Conservation (phyloP, 2,329 filamentous ascomycete species). For the Sclerotinia borealis region DNA sequence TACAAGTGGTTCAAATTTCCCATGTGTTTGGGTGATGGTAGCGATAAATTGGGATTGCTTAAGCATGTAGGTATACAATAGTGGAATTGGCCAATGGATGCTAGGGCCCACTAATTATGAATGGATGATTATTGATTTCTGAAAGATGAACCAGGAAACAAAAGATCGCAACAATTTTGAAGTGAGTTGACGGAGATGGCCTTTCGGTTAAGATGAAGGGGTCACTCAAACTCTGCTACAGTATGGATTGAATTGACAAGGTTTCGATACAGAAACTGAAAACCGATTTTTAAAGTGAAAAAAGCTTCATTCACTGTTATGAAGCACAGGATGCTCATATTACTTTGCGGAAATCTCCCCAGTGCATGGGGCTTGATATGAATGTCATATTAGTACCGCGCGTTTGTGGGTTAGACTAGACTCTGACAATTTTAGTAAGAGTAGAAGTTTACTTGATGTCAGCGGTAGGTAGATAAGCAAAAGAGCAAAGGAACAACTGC, state of each 20-base stretch:
- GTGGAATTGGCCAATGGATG: not conserved
- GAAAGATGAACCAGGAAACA: too few relatives aligned
- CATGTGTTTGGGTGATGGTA: not conserved
- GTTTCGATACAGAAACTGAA: not conserved
- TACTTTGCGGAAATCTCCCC: not conserved
- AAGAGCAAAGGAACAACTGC: not conserved
- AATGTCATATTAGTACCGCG: not conserved
- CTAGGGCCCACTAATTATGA: not conserved
- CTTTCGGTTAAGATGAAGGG: conserved; percentile 8
- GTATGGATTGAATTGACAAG: not conserved
- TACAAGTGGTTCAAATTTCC: conserved; percentile 4
- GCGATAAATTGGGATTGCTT: not conserved
- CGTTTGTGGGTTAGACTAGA: not conserved
- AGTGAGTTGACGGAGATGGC: not conserved
- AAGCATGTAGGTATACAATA: not conserved
- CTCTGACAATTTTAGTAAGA: not conserved
- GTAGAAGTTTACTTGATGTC: not conserved
- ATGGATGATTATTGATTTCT: not conserved
- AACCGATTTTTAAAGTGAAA: not conserved
- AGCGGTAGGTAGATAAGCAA: not conserved
- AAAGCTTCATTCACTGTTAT: not conserved
- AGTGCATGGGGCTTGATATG: not conserved
- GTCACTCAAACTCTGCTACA: not conserved
- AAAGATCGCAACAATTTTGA: too few relatives aligned
- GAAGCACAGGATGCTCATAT: not conserved